These are phyloP conservation scores for Boletus subcaerulescens DNA, from an alignment of 768 basidiomycete genomes.

Conservation along the genomic window DNA sequence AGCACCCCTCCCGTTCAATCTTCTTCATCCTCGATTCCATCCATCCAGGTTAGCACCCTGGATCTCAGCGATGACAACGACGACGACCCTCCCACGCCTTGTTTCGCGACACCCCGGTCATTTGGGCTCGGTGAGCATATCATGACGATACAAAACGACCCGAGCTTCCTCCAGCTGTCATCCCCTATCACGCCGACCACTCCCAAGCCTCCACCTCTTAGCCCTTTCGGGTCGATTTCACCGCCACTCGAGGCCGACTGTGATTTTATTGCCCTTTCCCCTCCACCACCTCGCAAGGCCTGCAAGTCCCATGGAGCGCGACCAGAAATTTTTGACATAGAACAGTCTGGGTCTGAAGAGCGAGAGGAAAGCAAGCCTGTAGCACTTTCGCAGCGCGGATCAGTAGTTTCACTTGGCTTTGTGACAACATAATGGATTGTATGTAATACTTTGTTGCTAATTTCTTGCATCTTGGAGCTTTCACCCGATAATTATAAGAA, in stretches of 20 bases:
- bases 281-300: slow-evolving; percentile 64
- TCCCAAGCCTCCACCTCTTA: slow-evolving; percentile 18
- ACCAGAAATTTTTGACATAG: slow-evolving; percentile 9
- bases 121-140: slow-evolving; percentile 59
- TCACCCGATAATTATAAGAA: not conserved
- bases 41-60: slow-evolving; percentile 26
- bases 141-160: slow-evolving; percentile 47
- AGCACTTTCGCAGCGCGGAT: slow-evolving; percentile 48
- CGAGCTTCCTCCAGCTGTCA: slow-evolving; percentile 58
- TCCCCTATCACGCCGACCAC: slow-evolving; percentile 40
- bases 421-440: slow-evolving; percentile 39
- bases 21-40: slow-evolving; percentile 21
- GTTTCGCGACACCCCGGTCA: slow-evolving; percentile 8
- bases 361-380: slow-evolving; percentile 17
- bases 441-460: slow-evolving; percentile 6
- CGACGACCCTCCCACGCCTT: slow-evolving; percentile 30
- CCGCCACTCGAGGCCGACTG: slow-evolving; percentile 27
- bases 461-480: slow-evolving; percentile 17
- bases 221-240: slow-evolving; percentile 27
- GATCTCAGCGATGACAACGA: slow-evolving; percentile 24
- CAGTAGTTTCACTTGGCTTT: slow-evolving; percentile 52
- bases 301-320: slow-evolving; percentile 44
- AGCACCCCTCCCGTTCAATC: slow-evolving; percentile 48
- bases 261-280: slow-evolving; percentile 53
- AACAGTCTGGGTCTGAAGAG: slow-evolving; percentile 7